A percentile compares a stretch with the other conserved stretches of the same genome.
Evolutionary conservation across 2,329 filamentous ascomycete genomes (phyloP).

Genomic region (Colletotrichum tofieldiae): DNA sequence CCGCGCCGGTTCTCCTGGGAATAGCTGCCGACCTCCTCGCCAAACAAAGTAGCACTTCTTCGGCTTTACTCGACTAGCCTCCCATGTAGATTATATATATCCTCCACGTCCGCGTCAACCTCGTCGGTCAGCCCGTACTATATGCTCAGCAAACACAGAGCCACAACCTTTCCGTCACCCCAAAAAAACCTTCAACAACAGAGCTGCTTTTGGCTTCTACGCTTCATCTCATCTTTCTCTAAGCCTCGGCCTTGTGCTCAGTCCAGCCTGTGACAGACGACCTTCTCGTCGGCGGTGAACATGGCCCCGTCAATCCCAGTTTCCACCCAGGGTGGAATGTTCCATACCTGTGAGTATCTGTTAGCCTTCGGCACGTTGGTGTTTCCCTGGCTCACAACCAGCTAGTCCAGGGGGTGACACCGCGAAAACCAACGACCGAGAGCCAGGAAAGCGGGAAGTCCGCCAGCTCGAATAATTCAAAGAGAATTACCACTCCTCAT

Average conservation of each 20-base stretch:
- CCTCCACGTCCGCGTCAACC: constrained; percentile 10
- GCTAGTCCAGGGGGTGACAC: constrained; percentile 44
- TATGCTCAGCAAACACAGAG: background rate
- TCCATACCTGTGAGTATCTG: constrained; percentile 43
- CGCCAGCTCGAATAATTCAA: constrained; percentile 55
- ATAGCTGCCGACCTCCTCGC: constrained; percentile 30
- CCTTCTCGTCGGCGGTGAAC: constrained; percentile 2
- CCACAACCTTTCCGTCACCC: background rate
- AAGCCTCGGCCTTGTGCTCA: background rate
- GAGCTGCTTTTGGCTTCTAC: background rate
- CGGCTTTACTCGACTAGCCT: constrained; percentile 21
- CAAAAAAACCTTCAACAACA: background rate
- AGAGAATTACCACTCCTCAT: constrained; percentile 71
- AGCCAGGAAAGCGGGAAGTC: constrained; percentile 54
- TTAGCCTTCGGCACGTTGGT: background rate
- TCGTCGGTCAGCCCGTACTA: background rate
- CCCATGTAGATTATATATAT: constrained; percentile 34
- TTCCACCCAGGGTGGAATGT: constrained; percentile 44
- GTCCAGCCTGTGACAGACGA: background rate
- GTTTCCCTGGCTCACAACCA: constrained; percentile 8
- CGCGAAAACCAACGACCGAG: constrained; percentile 40
- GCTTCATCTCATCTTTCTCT: background rate
- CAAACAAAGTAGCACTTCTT: constrained; percentile 2
- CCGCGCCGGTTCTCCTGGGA: constrained; percentile 24
- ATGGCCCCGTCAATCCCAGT: constrained; percentile 43